Percentiles rank a stretch among this genome's conserved stretches.
Evolutionary conservation across 768 basidiomycete species (phyloP).

Genomic region (Boletus reticuloceps): DNA sequence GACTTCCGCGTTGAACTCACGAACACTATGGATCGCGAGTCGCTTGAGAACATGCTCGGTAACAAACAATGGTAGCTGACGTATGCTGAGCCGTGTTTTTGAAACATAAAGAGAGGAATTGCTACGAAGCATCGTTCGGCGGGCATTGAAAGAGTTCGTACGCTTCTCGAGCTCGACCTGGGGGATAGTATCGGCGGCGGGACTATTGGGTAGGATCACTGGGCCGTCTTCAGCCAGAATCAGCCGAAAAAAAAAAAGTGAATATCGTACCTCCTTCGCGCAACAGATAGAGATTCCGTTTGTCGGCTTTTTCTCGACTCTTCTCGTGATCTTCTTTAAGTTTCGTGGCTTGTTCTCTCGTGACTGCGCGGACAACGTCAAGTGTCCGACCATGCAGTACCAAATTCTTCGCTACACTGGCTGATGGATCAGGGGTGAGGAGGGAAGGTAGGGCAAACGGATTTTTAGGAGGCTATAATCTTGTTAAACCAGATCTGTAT

Average conservation of each 20-base stretch:
- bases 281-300: conserved; percentile 92
- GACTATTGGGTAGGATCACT: conserved; percentile 91
- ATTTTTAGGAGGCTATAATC: conserved; percentile 61
- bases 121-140: conserved; percentile 76
- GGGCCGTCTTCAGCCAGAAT: background rate
- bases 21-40: conserved; percentile 76
- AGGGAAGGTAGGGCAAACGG: conserved; percentile 88
- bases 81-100: conserved; percentile 88
- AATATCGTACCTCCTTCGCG: conserved; percentile 80
- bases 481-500: background rate
- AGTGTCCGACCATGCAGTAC: conserved; percentile 92
- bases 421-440: conserved; percentile 91
- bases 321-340: conserved; percentile 88
- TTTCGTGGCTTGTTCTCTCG: conserved; percentile 82
- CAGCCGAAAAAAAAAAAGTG: background rate
- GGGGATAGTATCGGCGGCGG: conserved; percentile 69
- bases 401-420: conserved; percentile 73
- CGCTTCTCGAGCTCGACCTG: conserved; percentile 83
- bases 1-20: conserved; percentile 78
- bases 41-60: conserved; percentile 89
- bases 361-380: conserved; percentile 88
- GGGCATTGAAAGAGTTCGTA: conserved; percentile 79
- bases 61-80: conserved; percentile 87
- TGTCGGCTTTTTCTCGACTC: conserved; percentile 85
- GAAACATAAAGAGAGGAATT: conserved; percentile 96